These are phyloP conservation scores for Aureobasidium sp. DNA, from an alignment of 2,329 filamentous ascomycete genomes.

Conservation along the genomic window DNA sequence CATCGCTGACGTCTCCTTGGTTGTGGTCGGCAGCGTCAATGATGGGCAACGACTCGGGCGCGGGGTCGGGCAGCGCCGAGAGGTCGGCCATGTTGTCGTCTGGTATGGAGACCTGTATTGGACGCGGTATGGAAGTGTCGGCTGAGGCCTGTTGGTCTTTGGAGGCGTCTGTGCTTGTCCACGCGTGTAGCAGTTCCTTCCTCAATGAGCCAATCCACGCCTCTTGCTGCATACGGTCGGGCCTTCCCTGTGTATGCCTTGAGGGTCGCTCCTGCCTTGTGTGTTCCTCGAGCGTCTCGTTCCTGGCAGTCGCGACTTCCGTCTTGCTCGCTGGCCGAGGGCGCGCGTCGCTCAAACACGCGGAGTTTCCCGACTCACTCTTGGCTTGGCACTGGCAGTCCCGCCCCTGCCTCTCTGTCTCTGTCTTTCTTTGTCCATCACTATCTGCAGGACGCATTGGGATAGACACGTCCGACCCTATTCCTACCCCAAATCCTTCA, in stretches of 20 bases:
- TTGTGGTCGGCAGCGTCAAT: background rate
- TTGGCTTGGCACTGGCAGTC: background rate
- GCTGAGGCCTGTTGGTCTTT: background rate
- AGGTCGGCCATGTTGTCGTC: conserved; percentile 1
- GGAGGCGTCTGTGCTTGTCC: too few relatives aligned
- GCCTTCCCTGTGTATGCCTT: background rate
- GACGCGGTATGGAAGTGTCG: background rate
- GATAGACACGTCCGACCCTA: too few relatives aligned
- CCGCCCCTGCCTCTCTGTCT: background rate
- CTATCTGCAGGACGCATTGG: too few relatives aligned
- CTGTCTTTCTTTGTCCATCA: background rate
- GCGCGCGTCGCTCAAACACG: background rate
- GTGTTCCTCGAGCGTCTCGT: too few relatives aligned
- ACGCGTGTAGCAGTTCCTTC: conserved; percentile 9
- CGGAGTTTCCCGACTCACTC: background rate
- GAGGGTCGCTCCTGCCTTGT: background rate
- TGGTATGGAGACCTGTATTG: background rate
- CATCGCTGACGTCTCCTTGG: background rate
- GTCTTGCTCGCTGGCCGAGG: background rate
- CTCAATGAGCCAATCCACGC: background rate
- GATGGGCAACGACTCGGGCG: background rate
- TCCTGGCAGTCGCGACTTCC: background rate
- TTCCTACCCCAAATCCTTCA: too few relatives aligned
- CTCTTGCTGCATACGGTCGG: background rate
- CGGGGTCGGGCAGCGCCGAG: background rate